Conservation (phyloP, 106 monocot species). For the Allium fistulosum region DNA sequence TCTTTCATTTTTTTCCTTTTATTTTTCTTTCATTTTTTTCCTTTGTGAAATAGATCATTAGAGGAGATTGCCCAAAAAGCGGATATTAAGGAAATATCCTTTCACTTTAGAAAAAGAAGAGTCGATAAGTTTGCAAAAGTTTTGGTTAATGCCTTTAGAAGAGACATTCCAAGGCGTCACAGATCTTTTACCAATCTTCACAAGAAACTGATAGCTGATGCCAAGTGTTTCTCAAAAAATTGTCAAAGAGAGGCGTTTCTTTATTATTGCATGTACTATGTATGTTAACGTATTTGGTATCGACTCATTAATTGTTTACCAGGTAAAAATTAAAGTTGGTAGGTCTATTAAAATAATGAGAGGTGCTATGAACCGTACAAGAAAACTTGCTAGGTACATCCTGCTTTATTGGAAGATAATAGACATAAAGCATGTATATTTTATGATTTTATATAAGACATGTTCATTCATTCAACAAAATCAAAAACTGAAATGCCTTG, state of each 20-base stretch:
- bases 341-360: slow-evolving; percentile 86
- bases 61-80: slow-evolving; percentile 87
- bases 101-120: slow-evolving; percentile 76
- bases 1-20: no score
- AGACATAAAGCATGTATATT: slow-evolving; percentile 89
- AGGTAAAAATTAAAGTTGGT: slow-evolving; percentile 88
- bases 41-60: neutral
- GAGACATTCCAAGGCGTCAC: slow-evolving; percentile 81
- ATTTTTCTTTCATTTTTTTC: no score
- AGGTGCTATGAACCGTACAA: slow-evolving; percentile 63
- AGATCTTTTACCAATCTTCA: slow-evolving; percentile 55
- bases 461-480: no score
- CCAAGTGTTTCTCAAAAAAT: slow-evolving; percentile 69
- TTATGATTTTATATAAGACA: no score
- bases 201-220: slow-evolving; percentile 65
- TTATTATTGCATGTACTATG: neutral
- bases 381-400: slow-evolving; percentile 77
- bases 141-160: slow-evolving; percentile 63
- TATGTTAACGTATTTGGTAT: neutral
- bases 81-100: slow-evolving; percentile 72
- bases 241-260: slow-evolving; percentile 87
- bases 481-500: no score
- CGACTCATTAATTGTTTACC: neutral
- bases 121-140: slow-evolving; percentile 72
- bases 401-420: slow-evolving; percentile 85